Conservation (phyloP, 2,329 filamentous ascomycete genomes). For the Apiospora kogelbergensis region DNA sequence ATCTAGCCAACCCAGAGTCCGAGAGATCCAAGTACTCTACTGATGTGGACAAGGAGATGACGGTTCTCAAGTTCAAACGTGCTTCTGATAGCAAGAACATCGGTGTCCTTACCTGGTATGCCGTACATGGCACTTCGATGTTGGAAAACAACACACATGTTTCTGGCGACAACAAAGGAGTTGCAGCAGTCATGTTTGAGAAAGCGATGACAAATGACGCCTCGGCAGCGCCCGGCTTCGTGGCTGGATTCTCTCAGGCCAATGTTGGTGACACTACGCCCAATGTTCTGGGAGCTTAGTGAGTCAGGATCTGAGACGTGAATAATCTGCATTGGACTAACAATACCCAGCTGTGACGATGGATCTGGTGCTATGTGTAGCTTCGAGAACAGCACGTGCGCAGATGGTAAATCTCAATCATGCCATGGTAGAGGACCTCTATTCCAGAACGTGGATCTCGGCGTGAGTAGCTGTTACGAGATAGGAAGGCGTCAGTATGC, state of each 20-base stretch:
- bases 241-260: constrained; percentile 88
- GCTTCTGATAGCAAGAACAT: constrained; percentile 70
- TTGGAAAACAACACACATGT: constrained; percentile 87
- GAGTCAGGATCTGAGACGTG: neutral
- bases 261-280: constrained; percentile 89
- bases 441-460: constrained; percentile 66
- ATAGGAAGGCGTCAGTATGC: constrained; percentile 68
- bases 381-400: constrained; percentile 78
- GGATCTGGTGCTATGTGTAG: constrained; percentile 68
- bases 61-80: constrained; percentile 72
- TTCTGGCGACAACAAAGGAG: constrained; percentile 90
- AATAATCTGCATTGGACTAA: neutral
- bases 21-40: constrained; percentile 69
- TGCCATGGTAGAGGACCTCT: constrained; percentile 72
- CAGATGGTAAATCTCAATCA: constrained; percentile 61
- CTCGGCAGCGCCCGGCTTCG: constrained; percentile 64
- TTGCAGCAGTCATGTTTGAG: constrained; percentile 82
- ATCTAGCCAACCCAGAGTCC: constrained; percentile 74
- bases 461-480: constrained; percentile 74
- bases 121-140: constrained; percentile 88
- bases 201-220: constrained; percentile 57
- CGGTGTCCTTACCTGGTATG: constrained; percentile 86
- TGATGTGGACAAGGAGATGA: constrained; percentile 72
- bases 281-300: constrained; percentile 77
- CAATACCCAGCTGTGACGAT: constrained; percentile 66